Conservation (phyloP, 352 stramenopile genomes). For the Pythium angustatum region DNA sequence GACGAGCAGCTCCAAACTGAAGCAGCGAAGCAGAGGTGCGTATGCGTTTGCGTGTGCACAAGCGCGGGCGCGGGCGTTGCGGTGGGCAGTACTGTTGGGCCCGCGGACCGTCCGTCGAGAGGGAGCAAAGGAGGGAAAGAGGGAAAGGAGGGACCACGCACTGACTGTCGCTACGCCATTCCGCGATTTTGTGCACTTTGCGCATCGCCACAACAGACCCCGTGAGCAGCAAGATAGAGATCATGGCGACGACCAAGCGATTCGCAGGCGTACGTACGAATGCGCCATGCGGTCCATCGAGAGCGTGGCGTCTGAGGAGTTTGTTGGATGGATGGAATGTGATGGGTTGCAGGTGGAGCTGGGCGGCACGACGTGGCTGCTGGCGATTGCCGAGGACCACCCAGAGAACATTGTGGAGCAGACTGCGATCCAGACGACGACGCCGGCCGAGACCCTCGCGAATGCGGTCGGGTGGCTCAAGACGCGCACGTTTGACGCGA, state of each 20-base stretch:
- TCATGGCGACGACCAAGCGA: slow-evolving; percentile 29
- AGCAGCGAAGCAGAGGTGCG: neutral
- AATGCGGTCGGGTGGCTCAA: slow-evolving; percentile 82
- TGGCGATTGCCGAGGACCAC: slow-evolving; percentile 89
- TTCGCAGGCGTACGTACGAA: slow-evolving; percentile 39
- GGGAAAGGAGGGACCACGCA: neutral
- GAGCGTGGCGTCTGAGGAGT: neutral
- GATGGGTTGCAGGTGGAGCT: slow-evolving; percentile 75
- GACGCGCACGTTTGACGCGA: slow-evolving; percentile 74
- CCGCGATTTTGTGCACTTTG: slow-evolving; percentile 10
- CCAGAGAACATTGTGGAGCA: slow-evolving; percentile 88
- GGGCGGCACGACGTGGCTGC: slow-evolving; percentile 94
- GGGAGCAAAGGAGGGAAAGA: neutral
- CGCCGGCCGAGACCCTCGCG: slow-evolving; percentile 81
- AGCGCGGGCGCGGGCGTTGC: too few species aligned
- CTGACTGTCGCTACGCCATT: neutral
- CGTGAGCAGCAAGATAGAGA: slow-evolving; percentile 10
- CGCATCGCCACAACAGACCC: slow-evolving; percentile 2
- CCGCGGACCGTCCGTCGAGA: too few species aligned
- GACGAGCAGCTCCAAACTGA: neutral
- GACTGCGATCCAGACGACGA: slow-evolving; percentile 84
- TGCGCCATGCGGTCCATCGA: neutral
- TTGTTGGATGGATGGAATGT: neutral
- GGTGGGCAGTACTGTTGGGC: too few species aligned
- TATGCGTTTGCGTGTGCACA: neutral